Evolutionary conservation across 2,329 filamentous ascomycete genomes (phyloP).

Genomic region (Arthrobotrys musiformis): DNA sequence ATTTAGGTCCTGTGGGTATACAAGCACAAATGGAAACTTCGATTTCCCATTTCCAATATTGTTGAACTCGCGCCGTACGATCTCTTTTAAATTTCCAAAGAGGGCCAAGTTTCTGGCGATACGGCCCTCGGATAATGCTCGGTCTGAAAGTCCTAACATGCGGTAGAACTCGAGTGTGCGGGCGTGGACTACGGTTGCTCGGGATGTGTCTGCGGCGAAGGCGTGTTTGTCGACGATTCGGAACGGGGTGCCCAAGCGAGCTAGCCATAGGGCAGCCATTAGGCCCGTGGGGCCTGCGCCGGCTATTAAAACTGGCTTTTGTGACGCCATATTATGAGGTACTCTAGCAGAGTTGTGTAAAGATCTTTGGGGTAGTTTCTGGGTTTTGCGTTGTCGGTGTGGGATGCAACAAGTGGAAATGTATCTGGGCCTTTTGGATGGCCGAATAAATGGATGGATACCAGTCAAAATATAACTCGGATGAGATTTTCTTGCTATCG

Average conservation of each 20-base stretch:
- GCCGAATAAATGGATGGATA: background rate
- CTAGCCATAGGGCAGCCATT: constrained; percentile 63
- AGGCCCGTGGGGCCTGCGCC: constrained; percentile 66
- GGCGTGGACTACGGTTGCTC: constrained; percentile 66
- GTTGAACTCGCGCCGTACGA: constrained; percentile 61
- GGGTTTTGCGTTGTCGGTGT: background rate
- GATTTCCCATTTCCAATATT: constrained; percentile 60
- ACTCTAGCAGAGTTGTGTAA: background rate
- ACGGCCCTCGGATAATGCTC: constrained; percentile 62
- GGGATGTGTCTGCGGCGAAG: constrained; percentile 62
- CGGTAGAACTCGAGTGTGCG: constrained; percentile 67
- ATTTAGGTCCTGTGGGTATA: constrained; percentile 62
- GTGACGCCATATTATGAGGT: background rate
- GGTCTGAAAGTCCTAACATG: constrained; percentile 64
- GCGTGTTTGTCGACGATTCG: constrained; percentile 63
- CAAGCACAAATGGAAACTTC: constrained; percentile 60
- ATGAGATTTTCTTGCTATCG: background rate
- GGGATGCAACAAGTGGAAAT: constrained; percentile 14
- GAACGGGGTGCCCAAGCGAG: constrained; percentile 61
- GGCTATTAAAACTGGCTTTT: constrained; percentile 63
- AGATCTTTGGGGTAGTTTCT: background rate
- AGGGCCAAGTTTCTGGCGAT: constrained; percentile 63
- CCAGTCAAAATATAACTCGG: background rate
- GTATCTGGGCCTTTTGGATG: background rate
- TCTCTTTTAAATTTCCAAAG: constrained; percentile 61